phyloP scores from a whole-genome alignment of 2,329 filamentous ascomycete species.

The Botrytis fragariae region DNA sequence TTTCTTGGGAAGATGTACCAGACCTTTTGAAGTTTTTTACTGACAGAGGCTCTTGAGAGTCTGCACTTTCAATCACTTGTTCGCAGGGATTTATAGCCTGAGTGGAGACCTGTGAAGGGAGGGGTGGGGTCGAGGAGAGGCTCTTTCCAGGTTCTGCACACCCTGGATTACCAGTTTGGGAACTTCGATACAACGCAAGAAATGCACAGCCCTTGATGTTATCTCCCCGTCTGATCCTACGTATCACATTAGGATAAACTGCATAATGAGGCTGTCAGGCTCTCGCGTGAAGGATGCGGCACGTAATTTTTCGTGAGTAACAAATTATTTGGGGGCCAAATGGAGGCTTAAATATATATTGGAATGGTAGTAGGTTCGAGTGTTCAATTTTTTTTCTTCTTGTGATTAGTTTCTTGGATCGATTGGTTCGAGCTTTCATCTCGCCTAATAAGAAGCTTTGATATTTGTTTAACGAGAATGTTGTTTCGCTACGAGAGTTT shows the following conservation, averaged over 20 bases:
- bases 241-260: neutral
- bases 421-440: neutral
- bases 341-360: neutral
- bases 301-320: neutral
- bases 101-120: neutral
- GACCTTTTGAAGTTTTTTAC: neutral
- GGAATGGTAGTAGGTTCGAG: neutral
- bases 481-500: neutral
- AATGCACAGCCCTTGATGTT: neutral
- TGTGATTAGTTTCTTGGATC: neutral
- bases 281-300: neutral
- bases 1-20: neutral
- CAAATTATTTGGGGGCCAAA: neutral
- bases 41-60: neutral
- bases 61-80: neutral
- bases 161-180: neutral
- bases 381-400: neutral
- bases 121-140: neutral
- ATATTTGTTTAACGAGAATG: neutral
- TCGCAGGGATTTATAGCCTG: neutral
- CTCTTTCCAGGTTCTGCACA: neutral
- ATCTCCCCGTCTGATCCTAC: conserved; percentile 1
- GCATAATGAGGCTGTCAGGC: neutral
- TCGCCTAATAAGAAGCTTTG: no score
- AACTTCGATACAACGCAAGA: neutral